Base-by-base conservation (phyloP, 2,329 filamentous ascomycete genomes). In the Sporothrix inflata region DNA sequence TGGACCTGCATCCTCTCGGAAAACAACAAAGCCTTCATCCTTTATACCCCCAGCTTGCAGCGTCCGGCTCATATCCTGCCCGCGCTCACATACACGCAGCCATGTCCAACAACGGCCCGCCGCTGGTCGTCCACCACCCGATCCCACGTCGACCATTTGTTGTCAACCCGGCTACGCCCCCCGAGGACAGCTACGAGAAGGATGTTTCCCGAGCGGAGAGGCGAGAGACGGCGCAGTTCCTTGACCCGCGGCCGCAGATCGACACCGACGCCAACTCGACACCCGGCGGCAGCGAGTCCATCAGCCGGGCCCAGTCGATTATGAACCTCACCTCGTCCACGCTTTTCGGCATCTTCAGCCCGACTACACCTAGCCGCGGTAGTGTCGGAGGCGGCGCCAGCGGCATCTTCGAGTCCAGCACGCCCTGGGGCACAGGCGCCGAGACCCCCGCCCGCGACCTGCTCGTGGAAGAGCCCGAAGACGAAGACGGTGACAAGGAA, bases 261-360 rank as follows among this genome's bases (percentile, higher is more conserved):
- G 60, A 72, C 30, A n/a, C 40, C 42, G 53, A 68, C 34, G 45
- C 27, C 65, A 70, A 24, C 57, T n/a, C 77, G 30, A 79, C 76
- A 61, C 79, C 78, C 74, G 76, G 74, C 65, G 42, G 75, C 75
- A 38, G 60, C 30, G 74, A 66, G 65, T 82, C 86, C 69, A 84
- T 89, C 75, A 91, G 88, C 78, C 89, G 93, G 73, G 92, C 91
- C 30, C 89, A 91, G 75, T 97, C 94, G 11, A 88, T 94, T 72
- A 84, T 94, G 78, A 97, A 98, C 79, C 86, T 99, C 73, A 97
- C 94, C 4, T 91, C 92, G 11, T 94, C 94, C 1, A 97, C 96
- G 0, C 87, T 99, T 5, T 92, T 92, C 76, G 95, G 96, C 71
- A 99, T 99, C 78, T 99, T 97, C 84, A 90, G 90, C 12, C 90